Evolutionary conservation across 1,139 yeast species (phyloP).

Genomic region (Debaryomyces nepalensis): DNA sequence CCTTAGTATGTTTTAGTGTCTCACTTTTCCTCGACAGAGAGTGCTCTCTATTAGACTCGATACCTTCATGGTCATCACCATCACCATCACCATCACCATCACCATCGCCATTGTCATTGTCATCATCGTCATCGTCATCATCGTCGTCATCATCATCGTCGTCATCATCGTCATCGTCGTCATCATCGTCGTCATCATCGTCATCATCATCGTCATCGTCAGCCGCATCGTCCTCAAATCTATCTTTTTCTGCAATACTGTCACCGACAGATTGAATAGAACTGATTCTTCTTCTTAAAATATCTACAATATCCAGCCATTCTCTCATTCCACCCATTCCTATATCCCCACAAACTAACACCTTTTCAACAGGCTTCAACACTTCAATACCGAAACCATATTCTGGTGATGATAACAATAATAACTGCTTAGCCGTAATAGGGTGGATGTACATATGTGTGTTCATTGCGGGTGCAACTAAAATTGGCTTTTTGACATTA

Average conservation of each 20-base stretch:
- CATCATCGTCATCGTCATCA: conserved; percentile 32
- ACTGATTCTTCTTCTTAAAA: conserved; percentile 58
- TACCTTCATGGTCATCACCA: conserved; percentile 6
- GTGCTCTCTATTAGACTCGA: conserved; percentile 1
- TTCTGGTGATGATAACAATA: conserved; percentile 50
- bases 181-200: conserved; percentile 35
- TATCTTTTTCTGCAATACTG: conserved; percentile 42
- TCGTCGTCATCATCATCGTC: conserved; percentile 31
- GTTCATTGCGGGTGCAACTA: conserved; percentile 97
- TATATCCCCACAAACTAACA: conserved; percentile 91
- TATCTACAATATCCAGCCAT: conserved; percentile 91
- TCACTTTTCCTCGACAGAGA: conserved; percentile 1
- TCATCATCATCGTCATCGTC: conserved; percentile 36
- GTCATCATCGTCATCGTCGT: conserved; percentile 33
- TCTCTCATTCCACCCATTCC: conserved; percentile 99
- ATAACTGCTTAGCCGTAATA: conserved; percentile 81
- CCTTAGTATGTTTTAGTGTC: conserved; percentile 5
- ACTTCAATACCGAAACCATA: conserved; percentile 66
- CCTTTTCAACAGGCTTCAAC: conserved; percentile 90
- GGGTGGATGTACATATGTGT: conserved; percentile 96
- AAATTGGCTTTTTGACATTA: conserved; percentile 63
- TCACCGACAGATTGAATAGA: conserved; percentile 43
- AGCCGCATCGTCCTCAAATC: conserved; percentile 36
- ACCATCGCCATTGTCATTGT: neutral
- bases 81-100: conserved; percentile 12